Evolutionary conservation across 352 stramenopile species (phyloP).

Genomic region (Ochromonadaceae sp.): DNA sequence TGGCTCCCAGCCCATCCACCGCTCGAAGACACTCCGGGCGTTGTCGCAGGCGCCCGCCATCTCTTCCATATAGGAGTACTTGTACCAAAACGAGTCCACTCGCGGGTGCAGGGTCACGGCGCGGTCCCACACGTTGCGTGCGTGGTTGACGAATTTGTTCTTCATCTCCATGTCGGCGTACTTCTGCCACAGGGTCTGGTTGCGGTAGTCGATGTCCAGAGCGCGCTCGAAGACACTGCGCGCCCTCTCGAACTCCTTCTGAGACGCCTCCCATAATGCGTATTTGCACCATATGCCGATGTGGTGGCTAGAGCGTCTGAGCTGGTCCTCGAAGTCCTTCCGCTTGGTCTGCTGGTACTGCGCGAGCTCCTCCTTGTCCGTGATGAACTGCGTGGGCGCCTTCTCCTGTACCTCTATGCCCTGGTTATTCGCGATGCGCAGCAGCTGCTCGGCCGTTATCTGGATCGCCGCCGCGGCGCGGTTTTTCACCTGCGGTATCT

Average conservation of each 20-base stretch:
- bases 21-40: slow-evolving; percentile 85
- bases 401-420: slow-evolving; percentile 49
- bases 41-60: slow-evolving; percentile 86
- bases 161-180: slow-evolving; percentile 99
- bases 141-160: slow-evolving; percentile 92
- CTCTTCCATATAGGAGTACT: slow-evolving; percentile 99
- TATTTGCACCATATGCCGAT: slow-evolving; percentile 97
- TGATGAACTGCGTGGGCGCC: slow-evolving; percentile 54
- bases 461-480: slow-evolving; percentile 92
- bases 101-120: slow-evolving; percentile 83
- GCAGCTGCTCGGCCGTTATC: slow-evolving; percentile 97
- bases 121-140: slow-evolving; percentile 48
- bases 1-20: slow-evolving; percentile 86
- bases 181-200: slow-evolving; percentile 71
- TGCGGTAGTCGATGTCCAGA: slow-evolving; percentile 91
- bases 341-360: slow-evolving; percentile 79
- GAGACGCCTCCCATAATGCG: slow-evolving; percentile 91
- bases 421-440: slow-evolving; percentile 73
- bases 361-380: slow-evolving; percentile 69
- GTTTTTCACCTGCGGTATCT: slow-evolving; percentile 74
- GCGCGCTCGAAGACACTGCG: slow-evolving; percentile 91
- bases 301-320: slow-evolving; percentile 81
- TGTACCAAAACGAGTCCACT: slow-evolving; percentile 98
- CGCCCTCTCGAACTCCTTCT: slow-evolving; percentile 90
- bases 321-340: slow-evolving; percentile 78